Percentiles rank a stretch among this genome's conserved stretches.
phyloP scores from a whole-genome alignment of 495 filamentous ascomycete species.

The Neurospora africana region DNA sequence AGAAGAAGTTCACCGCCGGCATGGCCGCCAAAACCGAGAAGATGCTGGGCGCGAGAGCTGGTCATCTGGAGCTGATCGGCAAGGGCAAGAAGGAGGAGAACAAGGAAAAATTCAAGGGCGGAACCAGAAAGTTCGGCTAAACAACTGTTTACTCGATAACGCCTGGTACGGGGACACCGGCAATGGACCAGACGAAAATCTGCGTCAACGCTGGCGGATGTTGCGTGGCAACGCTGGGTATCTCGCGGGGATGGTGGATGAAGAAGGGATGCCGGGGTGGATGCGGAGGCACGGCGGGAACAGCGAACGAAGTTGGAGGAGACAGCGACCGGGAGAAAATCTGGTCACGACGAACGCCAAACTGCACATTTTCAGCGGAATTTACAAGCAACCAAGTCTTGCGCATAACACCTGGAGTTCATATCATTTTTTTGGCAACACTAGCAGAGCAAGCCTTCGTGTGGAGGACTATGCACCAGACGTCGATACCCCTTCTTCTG shows the following conservation, averaged over 20 bases:
- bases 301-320: background rate
- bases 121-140: constrained; percentile 41
- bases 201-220: background rate
- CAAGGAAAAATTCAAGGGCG: constrained; percentile 26
- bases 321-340: background rate
- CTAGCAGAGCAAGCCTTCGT: background rate
- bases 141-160: background rate
- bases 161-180: background rate
- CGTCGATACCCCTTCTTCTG: no score
- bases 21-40: constrained; percentile 34
- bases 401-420: background rate
- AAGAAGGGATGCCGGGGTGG: background rate
- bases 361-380: background rate
- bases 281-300: background rate
- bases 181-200: background rate
- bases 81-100: constrained; percentile 32
- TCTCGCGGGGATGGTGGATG: background rate
- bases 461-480: background rate
- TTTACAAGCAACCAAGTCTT: background rate
- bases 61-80: constrained; percentile 39
- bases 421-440: background rate
- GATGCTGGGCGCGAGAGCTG: constrained; percentile 36
- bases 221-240: background rate
- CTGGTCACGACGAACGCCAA: background rate
- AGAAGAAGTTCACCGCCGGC: constrained; percentile 31